Percentiles rank a stretch among this genome's conserved stretches.
phyloP scores from a whole-genome alignment of 176 grass and related monocot genomes.

The Aegilops sharonensis region DNA sequence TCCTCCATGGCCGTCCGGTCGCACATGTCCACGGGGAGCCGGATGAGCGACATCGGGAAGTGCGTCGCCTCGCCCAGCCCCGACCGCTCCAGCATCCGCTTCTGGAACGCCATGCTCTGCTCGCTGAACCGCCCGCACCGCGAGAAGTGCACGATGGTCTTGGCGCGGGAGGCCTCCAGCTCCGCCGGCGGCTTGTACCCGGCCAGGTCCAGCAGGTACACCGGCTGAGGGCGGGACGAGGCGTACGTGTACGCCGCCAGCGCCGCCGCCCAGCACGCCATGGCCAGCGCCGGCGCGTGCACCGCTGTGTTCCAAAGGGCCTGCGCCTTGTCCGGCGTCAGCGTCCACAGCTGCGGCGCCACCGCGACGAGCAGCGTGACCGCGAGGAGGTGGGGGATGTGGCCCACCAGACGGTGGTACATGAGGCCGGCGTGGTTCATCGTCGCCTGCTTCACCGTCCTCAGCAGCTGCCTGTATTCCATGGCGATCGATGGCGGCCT shows the following conservation, averaged over 20 bases:
- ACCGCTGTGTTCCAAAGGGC: not conserved
- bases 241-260: constrained; percentile 37
- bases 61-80: constrained; percentile 72
- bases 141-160: constrained; percentile 61
- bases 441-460: constrained; percentile 28
- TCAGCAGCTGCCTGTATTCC: constrained; percentile 19
- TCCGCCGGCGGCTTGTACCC: constrained; percentile 41
- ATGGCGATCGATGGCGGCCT: not conserved
- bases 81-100: constrained; percentile 83
- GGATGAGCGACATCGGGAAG: constrained; percentile 71
- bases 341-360: not conserved
- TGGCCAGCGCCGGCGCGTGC: not conserved
- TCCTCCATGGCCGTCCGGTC: constrained; percentile 60
- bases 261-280: not conserved
- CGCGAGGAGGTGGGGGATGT: constrained; percentile 36
- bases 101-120: constrained; percentile 83
- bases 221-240: constrained; percentile 41
- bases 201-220: constrained; percentile 69
- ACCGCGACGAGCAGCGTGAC: constrained; percentile 17
- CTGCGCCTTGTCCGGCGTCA: not conserved
- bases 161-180: constrained; percentile 60
- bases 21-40: constrained; percentile 57
- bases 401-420: constrained; percentile 24
- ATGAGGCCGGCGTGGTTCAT: constrained; percentile 35
- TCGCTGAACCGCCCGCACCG: constrained; percentile 48